Evolutionary conservation across 2,329 filamentous ascomycete genomes (phyloP).

Genomic region (Cladophialophora exuberans): DNA sequence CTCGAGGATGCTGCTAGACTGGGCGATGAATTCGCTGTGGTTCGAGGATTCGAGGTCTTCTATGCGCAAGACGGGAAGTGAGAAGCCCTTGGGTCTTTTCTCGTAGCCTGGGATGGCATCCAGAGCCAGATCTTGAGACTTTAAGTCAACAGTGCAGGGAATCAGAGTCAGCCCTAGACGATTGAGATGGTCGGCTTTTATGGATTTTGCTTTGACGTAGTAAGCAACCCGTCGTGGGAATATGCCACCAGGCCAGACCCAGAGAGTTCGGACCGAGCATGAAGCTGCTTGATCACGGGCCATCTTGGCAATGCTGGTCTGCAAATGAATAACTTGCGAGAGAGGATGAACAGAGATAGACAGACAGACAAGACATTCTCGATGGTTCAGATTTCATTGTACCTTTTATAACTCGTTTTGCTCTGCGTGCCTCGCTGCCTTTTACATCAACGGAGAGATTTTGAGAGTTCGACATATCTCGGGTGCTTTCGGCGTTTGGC

Average conservation of each 20-base stretch:
- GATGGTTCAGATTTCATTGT: neutral
- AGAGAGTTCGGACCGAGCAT: slow-evolving; percentile 1
- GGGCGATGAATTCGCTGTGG: slow-evolving; percentile 1
- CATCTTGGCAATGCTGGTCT: neutral
- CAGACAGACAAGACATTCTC: slow-evolving; percentile 1
- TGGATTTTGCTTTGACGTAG: slow-evolving; percentile 1
- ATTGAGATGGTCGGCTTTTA: slow-evolving; percentile 1
- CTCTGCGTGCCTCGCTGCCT: neutral
- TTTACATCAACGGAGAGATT: slow-evolving; percentile 1
- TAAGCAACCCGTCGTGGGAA: slow-evolving; percentile 2
- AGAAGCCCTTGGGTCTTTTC: slow-evolving; percentile 2
- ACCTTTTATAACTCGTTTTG: neutral
- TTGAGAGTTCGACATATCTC: slow-evolving; percentile 1
- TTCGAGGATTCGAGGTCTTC: neutral
- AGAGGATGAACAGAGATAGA: neutral
- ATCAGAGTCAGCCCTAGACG: slow-evolving; percentile 1
- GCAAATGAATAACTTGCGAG: neutral
- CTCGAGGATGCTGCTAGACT: slow-evolving; percentile 1
- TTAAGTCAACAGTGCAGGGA: neutral
- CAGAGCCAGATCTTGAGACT: slow-evolving; percentile 3
- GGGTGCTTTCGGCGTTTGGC: neutral
- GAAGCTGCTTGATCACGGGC: slow-evolving; percentile 2
- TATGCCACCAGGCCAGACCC: slow-evolving; percentile 3
- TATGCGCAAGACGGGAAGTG: slow-evolving; percentile 4
- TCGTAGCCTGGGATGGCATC: slow-evolving; percentile 2